phyloP scores from a whole-genome alignment of 208 protist species.

The Leishmania lainsoni region DNA sequence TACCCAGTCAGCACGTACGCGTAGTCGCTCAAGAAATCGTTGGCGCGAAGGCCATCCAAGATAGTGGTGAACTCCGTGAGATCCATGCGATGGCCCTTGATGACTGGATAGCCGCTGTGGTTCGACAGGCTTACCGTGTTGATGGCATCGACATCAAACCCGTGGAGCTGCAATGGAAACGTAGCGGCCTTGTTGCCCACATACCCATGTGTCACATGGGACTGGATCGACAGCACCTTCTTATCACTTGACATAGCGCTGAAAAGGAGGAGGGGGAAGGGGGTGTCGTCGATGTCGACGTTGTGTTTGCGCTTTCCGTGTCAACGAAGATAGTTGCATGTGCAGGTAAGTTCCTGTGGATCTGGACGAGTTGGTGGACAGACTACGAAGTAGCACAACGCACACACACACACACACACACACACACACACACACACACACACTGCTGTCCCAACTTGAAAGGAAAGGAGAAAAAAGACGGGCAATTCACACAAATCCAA shows the following conservation, averaged over 20 bases:
- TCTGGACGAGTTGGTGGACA: neutral
- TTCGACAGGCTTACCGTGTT: conserved; percentile 96
- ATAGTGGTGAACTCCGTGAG: conserved; percentile 79
- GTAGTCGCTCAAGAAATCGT: conserved; percentile 85
- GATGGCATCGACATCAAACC: conserved; percentile 94
- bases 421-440: neutral
- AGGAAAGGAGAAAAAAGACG: neutral
- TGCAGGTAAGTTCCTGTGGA: neutral
- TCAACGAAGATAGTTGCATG: neutral
- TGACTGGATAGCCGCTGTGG: conserved; percentile 94
- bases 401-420: neutral
- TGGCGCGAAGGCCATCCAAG: conserved; percentile 85
- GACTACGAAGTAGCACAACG: neutral
- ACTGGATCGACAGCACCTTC: conserved; percentile 94
- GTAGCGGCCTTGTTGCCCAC: conserved; percentile 96
- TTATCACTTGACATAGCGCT: conserved; percentile 38
- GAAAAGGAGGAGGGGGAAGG: neutral
- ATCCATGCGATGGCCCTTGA: conserved; percentile 87
- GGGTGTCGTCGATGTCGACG: too few relatives aligned
- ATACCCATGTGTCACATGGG: conserved; percentile 95
- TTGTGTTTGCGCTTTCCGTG: neutral
- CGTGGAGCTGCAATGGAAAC: conserved; percentile 94
- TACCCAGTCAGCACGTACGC: conserved; percentile 94
- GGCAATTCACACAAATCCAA: neutral
- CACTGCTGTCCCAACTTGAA: neutral